Evolutionary conservation across 1,284 basidiomycete species (phyloP).

Genomic region (Schizopora paradoxa): DNA sequence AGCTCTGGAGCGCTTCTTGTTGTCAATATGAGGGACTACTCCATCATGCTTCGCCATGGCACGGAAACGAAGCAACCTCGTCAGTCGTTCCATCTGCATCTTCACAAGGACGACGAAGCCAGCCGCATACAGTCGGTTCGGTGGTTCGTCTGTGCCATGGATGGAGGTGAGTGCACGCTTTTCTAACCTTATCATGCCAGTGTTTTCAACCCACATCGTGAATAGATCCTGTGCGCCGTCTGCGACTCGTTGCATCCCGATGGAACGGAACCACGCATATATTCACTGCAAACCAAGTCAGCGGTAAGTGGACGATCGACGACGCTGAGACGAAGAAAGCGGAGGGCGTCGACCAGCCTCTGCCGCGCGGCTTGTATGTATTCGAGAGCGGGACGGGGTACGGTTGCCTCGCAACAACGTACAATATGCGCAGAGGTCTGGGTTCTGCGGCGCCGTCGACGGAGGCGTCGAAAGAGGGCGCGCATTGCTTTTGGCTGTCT

Average conservation of each 20-base stretch:
- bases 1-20: slow-evolving; percentile 53
- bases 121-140: slow-evolving; percentile 49
- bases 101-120: slow-evolving; percentile 27
- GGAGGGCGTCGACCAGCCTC: slow-evolving; percentile 47
- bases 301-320: slow-evolving; percentile 44
- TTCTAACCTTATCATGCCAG: not conserved
- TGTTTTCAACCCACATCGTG: not conserved
- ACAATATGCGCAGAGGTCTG: slow-evolving; percentile 30
- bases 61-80: slow-evolving; percentile 30
- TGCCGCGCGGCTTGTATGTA: slow-evolving; percentile 52
- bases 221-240: slow-evolving; percentile 44
- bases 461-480: slow-evolving; percentile 21
- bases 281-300: slow-evolving; percentile 40
- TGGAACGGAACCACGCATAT: slow-evolving; percentile 56
- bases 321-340: slow-evolving; percentile 30
- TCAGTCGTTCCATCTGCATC: slow-evolving; percentile 29
- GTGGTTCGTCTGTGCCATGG: slow-evolving; percentile 61
- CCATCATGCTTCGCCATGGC: slow-evolving; percentile 47
- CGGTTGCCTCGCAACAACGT: slow-evolving; percentile 40
- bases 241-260: slow-evolving; percentile 61
- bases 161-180: slow-evolving; percentile 37
- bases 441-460: slow-evolving; percentile 22
- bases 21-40: slow-evolving; percentile 69
- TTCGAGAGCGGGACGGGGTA: slow-evolving; percentile 53
- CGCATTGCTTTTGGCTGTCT: slow-evolving; percentile 43